Evolutionary conservation across 768 basidiomycete species (phyloP).

Genomic region (Leccinum disarticulatum): DNA sequence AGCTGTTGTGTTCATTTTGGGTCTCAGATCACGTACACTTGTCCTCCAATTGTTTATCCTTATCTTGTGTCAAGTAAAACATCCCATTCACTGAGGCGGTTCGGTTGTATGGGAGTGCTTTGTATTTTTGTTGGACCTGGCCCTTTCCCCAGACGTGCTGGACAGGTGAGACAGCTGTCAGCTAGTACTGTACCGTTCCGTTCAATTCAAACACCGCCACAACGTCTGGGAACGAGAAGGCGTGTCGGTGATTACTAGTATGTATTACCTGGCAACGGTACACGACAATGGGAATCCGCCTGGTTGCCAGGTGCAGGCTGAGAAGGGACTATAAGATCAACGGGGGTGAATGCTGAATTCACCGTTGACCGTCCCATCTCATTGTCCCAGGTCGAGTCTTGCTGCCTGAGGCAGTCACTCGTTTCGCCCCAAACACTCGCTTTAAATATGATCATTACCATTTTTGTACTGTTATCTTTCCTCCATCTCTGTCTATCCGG

Average conservation of each 20-base stretch:
- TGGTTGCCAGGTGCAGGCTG: background rate
- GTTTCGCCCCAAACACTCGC: constrained; percentile 12
- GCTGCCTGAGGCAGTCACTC: constrained; percentile 23
- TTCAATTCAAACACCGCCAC: no score
- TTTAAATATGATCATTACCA: constrained; percentile 14
- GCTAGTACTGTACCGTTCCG: no score
- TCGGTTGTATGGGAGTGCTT: no score
- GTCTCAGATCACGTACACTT: background rate
- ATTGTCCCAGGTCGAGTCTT: background rate
- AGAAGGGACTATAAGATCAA: constrained; percentile 9
- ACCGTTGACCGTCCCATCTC: background rate
- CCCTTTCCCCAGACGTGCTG: no score
- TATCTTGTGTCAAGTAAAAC: background rate
- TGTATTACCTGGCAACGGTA: background rate
- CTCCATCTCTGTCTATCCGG: constrained; percentile 9
- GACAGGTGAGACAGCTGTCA: no score
- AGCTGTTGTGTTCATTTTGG: background rate
- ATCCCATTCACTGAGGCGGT: no score
- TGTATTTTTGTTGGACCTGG: no score
- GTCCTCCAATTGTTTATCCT: background rate
- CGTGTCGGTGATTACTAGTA: background rate
- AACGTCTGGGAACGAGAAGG: no score
- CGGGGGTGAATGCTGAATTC: background rate
- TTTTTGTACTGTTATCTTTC: constrained; percentile 13
- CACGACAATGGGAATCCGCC: background rate